A percentile compares a stretch with the other conserved stretches of the same genome.
These are phyloP conservation scores for Anthracocystis walkeri DNA, from an alignment of 1,284 basidiomycete species.

Conservation along the genomic window DNA sequence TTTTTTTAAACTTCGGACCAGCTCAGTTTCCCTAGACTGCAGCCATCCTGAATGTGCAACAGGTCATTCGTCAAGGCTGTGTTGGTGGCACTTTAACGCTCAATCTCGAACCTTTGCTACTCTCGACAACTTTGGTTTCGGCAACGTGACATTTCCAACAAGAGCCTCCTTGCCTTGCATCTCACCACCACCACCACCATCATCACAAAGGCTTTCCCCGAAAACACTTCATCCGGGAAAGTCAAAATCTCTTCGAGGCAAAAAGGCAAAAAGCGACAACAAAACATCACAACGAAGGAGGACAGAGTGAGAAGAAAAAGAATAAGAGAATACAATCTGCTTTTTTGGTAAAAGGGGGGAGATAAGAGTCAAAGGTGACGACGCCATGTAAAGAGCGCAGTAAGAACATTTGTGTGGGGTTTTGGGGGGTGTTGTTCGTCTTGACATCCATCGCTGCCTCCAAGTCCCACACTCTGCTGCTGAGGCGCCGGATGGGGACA, in stretches of 20 bases:
- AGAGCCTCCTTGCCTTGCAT: background rate
- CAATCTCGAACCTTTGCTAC: too few relatives aligned
- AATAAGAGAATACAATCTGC: constrained; percentile 40
- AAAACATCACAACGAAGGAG: constrained; percentile 34
- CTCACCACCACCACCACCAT: constrained; percentile 3
- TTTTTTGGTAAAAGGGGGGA: constrained; percentile 31
- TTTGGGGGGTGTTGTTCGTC: background rate
- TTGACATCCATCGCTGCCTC: background rate
- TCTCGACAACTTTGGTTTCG: too few relatives aligned
- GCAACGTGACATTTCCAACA: background rate
- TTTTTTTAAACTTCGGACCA: too few relatives aligned
- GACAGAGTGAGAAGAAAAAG: background rate
- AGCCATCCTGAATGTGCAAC: too few relatives aligned
- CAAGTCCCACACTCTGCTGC: constrained; percentile 14
- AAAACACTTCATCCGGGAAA: constrained; percentile 23
- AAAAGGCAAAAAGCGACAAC: constrained; percentile 4
- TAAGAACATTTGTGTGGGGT: constrained; percentile 10
- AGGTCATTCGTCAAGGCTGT: too few relatives aligned
- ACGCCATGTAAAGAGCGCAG: constrained; percentile 30
- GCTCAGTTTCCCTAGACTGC: too few relatives aligned
- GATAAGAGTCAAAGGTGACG: background rate
- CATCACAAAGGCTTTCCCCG: background rate
- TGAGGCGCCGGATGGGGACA: constrained; percentile 9
- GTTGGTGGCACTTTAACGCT: too few relatives aligned
- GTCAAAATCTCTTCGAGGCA: constrained; percentile 37